Evolutionary conservation across 73 alveolate species (phyloP), one percentile per base, ranked within the genome.

Genomic region (Paramecium octaurelia): DNA sequence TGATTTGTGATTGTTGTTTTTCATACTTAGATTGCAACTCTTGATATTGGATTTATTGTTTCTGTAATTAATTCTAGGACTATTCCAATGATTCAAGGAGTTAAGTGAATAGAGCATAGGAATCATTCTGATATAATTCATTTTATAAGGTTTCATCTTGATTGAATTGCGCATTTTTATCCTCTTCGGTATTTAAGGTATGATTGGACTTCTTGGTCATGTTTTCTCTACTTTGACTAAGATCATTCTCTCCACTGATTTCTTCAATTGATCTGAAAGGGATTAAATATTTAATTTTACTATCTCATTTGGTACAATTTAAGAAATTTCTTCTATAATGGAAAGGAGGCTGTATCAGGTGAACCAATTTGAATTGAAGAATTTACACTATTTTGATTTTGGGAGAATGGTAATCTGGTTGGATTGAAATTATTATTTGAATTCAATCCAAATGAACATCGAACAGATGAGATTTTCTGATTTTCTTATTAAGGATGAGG

Each of bases 381-480:
- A 4, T 75, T 75, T 14, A 75, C 60, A 75, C 88, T 35, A 34
- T 24, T 24, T 34, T 40, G 14, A 21, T 40, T 16, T 36, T 40
- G 8, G 2, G 64, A 44, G 24, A 34, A 11, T 36, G 20, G 48
- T 16, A 75, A 35, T 75, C 48, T 75, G 42, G 88, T 34, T 68
- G 21, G 84, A 68, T 68, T 68, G 27, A 68, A 68, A 68, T 68
- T 27, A 12, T 68, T 68, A 68, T 27, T 68, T 31, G 40, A 31
- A 68, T 68, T 68, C 46, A 68, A 68, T 27, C 84, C 84, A 68
- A 68, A 68, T 31, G 84, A 68, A 34, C 84, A 68, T 68, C 84
- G 9, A 68, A 68, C 84, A 31, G 84, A 68, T 68, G 84, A 31
- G 24, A 31, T 24, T 68, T 68, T 68, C 48, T 54, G 9, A 54